Base-by-base conservation (phyloP, 75 land plant species). In the Picea sitchensis region DNA sequence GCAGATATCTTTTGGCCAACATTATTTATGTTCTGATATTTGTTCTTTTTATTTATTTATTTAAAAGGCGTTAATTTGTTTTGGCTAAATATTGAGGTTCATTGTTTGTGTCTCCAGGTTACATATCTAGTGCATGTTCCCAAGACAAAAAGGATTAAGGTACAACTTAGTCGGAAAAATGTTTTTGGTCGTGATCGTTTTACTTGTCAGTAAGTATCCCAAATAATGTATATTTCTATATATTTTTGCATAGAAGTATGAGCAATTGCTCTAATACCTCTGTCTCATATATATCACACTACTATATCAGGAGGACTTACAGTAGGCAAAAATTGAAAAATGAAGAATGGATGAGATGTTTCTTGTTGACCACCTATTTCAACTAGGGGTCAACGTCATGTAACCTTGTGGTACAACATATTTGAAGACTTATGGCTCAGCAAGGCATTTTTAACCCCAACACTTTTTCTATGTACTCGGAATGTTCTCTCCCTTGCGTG, bases 181-280 rank as follows among this genome's bases (percentile, higher is more conserved):
- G 73, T 98, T 76, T 86, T 92, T 47, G 79, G 79, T 26, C 82
- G 99, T 36, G 99, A 98, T 76, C 77, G 78, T 63, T 95, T 71
- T 81, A 89, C 83, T 62, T 98, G 99, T 79, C 99, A 98, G 99
- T 98, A 90, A 88, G 94, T 88, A 57, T 54, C 81, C 34, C 34
- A 41, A 15, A 6, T 77, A 32, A 78, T 71, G 73, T n/a, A 26
- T 2, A 38, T 23, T 76, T 20, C 80, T 32, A 14, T 78, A 21
- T 38, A 26, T 32, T 44, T 7, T 68, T 36, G 32, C 14, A 21
- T 30, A 17, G 61, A 61, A 31, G 21, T 12, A 18, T 26, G 17
- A 32, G 72, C 54, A 71, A 14, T 68, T 75, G 81, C 47, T 57
- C 20, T 23, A 23, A 17, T 59, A 18, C 54, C 73, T 71, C 20